phyloP scores from a whole-genome alignment of 1,284 basidiomycete genomes.

The Rhodotorula sp. region DNA sequence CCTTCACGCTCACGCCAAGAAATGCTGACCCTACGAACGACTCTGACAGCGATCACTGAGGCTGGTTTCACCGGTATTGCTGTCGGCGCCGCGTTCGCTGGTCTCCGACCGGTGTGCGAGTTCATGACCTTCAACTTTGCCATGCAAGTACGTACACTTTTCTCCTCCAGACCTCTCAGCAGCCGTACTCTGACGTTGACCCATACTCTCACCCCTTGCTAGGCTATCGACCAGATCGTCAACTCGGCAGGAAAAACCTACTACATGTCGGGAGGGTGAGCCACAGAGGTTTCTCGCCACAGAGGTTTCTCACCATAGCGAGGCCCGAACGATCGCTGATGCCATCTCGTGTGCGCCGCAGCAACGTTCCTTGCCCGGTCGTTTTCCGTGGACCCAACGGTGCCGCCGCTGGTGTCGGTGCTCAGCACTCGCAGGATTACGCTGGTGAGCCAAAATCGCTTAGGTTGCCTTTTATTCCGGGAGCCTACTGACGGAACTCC shows the following conservation, averaged over 20 bases:
- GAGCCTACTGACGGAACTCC: background rate
- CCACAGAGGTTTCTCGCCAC: background rate
- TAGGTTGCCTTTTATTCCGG: fast-evolving
- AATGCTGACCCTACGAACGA: too few species aligned
- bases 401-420: conserved; percentile 92
- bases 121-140: conserved; percentile 98
- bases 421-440: conserved; percentile 59
- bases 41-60: conserved; percentile 55
- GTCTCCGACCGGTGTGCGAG: conserved; percentile 95
- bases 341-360: background rate
- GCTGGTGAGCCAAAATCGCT: conserved; percentile 45
- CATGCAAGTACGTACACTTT: conserved; percentile 61
- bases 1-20: too few species aligned
- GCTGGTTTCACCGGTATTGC: conserved; percentile 98
- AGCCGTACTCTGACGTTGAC: too few species aligned
- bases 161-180: conserved; percentile 43
- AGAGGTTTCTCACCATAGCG: background rate
- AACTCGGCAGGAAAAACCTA: conserved; percentile 99
- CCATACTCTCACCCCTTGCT: conserved; percentile 39
- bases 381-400: conserved; percentile 99
- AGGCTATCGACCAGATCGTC: conserved; percentile 98
- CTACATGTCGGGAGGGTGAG: conserved; percentile 99
- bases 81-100: conserved; percentile 88
- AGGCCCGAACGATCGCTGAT: background rate
- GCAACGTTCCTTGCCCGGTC: conserved; percentile 74